Conservation (phyloP, 139 green algal species). For the Tetraselmis striata region DNA sequence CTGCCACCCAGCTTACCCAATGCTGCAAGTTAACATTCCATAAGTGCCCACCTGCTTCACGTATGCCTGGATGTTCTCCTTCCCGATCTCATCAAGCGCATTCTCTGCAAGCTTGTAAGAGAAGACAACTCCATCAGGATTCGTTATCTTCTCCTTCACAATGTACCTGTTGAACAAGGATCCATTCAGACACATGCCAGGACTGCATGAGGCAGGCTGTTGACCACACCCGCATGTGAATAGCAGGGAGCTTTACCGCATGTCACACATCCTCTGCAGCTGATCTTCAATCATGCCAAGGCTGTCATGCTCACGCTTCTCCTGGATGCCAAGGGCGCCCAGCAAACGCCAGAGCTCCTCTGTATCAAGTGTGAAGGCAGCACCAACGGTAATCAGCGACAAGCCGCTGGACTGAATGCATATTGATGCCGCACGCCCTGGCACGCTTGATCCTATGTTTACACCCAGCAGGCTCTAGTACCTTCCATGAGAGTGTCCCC, state of each 20-base stretch:
- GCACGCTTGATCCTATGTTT: no score
- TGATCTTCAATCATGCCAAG: background rate
- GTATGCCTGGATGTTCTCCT: background rate
- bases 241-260: no score
- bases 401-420: no score
- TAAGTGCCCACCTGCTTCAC: background rate
- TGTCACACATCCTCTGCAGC: background rate
- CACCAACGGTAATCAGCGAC: no score
- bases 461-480: no score
- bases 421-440: no score
- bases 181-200: no score
- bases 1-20: no score
- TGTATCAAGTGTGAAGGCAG: no score
- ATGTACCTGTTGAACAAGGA: conserved; percentile 4
- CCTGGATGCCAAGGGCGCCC: background rate
- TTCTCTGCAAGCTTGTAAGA: conserved; percentile 5
- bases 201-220: no score
- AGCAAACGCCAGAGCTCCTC: conserved; percentile 1
- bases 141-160: conserved; percentile 2
- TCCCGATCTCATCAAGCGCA: conserved; percentile 6
- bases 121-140: background rate
- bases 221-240: no score
- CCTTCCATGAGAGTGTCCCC: background rate
- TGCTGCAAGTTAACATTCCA: no score
- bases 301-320: background rate